Evolutionary conservation across 2,329 filamentous ascomycete species (phyloP), one percentile per base, ranked within the genome.

Genomic region (Ophiocordyceps sinensis): DNA sequence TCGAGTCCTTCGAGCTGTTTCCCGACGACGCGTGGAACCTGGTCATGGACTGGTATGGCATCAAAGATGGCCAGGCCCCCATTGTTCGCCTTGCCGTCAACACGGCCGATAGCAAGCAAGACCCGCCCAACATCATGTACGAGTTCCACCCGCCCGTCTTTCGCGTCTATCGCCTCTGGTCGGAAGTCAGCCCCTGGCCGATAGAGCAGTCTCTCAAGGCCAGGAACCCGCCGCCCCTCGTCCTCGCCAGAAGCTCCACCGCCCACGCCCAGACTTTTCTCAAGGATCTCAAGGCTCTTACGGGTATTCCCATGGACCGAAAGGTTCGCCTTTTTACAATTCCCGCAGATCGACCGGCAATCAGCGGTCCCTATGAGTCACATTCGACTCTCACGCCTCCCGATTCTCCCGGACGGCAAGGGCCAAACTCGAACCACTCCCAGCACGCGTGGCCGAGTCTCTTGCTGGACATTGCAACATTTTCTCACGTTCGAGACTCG

Each of bases 121-220:
- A 42, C n/a, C 44, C 46, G 3, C 65, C 75, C 32, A 85, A 94
- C 47, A 64, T 94, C 37, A 68, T 82, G 51, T 94, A 82, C 57
- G 91, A 96, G 61, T 68, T 86, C 34, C 77, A 87, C 52, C 91
- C 88, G 5, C 86, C 85, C 0, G 70, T 94, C 36, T 85, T 95
- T 57, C 85, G 79, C 1, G 70, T 96, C 45, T 78, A 94, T 54
- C 86, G 89, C 49, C 67, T 96, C 2, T 80, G 79, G 57, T 75
- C 75, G 3, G 65, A 71, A 15, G 62, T 69, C 40, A 78, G 70
- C 48, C 71, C 74, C 2, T 61, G 76, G 19, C 65, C 69, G 6
- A 65, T 74, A 38, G 65, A 75, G 31, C 72, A 79, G 51, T 63
- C 70, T 2, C 61, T 82, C 42, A 78, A 79, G 51, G 73, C 78